phyloP scores from a whole-genome alignment of 306 rosid genomes.

The Rosa multiflora region DNA sequence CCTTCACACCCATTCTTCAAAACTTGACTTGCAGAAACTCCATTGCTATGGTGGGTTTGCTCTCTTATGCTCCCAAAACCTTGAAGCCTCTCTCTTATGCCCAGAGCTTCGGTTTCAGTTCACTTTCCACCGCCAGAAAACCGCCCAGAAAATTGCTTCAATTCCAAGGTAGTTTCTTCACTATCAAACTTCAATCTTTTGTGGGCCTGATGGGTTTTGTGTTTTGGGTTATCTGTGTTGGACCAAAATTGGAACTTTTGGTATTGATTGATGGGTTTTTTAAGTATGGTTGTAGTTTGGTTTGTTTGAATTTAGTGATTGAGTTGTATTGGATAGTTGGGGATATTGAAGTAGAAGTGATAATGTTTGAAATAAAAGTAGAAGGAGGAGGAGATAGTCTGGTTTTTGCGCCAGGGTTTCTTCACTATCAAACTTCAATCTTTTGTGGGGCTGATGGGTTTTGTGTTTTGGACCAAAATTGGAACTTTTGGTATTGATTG shows the following conservation, averaged over 20 bases:
- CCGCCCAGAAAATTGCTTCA: constrained; percentile 45
- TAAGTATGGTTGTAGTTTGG: background rate
- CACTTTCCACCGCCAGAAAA: constrained; percentile 38
- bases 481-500: background rate
- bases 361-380: background rate
- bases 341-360: background rate
- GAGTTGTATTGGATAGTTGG: constrained; percentile 9
- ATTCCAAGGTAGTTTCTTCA: constrained; percentile 55
- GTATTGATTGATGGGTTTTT: background rate
- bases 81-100: constrained; percentile 27
- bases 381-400: background rate
- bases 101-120: constrained; percentile 37
- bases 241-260: background rate
- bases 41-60: constrained; percentile 44
- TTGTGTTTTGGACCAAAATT: background rate
- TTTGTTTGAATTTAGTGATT: background rate
- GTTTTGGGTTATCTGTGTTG: background rate
- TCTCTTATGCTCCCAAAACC: constrained; percentile 42
- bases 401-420: background rate
- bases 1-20: constrained; percentile 42
- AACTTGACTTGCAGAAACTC: constrained; percentile 35
- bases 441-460: too few relatives aligned
- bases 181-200: background rate
- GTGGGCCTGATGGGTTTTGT: background rate
- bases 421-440: too few relatives aligned